Base-by-base conservation (phyloP, 225 moss, liverwort and hornwort genomes). In the Takakia lepidozioides region DNA sequence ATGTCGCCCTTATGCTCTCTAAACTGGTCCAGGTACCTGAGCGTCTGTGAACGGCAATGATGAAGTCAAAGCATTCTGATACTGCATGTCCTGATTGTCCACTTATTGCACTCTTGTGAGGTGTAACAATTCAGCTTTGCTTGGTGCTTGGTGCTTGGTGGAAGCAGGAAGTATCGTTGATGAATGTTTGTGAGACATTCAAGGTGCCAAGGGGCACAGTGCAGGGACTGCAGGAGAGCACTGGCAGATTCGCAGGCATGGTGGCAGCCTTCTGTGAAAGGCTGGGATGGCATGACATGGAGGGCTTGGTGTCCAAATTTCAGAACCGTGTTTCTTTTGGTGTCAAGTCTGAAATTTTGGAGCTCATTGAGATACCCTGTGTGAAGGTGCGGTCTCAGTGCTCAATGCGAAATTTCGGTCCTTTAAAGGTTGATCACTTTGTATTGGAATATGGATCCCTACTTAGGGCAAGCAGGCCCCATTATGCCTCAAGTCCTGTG, bases 161-260 rank as follows among this genome's bases (percentile, higher is more conserved):
- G 7, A 49, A 23, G 27, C 84, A 95, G 93, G 93, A 95, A 73
- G 76, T 90, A 27, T 79, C 89, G 3, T 49, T 95, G 29, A 82
- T 84, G 79, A 89, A 95, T 47, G 72, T 95, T 57, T 84, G 86
- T 54, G 85, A 84, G 35, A 59, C 66, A 19, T 95, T 89, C 49
- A 86, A 84, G 78, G 93, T 95, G 50, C 84, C 93, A 11, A 77
- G 93, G 48, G 93, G 93, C 56, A 84, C 90, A 56, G 89, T 95
- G 39, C 93, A 95, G 71, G 84, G 74, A 37, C 77, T 95, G 30
- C 93, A 95, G 73, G 93, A 84, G 27, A 89, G 84, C 62, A 89
- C 93, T 58, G 86, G 93, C 55, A 82, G 93, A 55, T 95, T 95
- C 78, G 76, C 93, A 27, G 84, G 89, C 57, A 90, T 95, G 93